Base-by-base conservation (phyloP, 371 early-diverging fungal genomes). In the Dichotomocladium elegans region DNA sequence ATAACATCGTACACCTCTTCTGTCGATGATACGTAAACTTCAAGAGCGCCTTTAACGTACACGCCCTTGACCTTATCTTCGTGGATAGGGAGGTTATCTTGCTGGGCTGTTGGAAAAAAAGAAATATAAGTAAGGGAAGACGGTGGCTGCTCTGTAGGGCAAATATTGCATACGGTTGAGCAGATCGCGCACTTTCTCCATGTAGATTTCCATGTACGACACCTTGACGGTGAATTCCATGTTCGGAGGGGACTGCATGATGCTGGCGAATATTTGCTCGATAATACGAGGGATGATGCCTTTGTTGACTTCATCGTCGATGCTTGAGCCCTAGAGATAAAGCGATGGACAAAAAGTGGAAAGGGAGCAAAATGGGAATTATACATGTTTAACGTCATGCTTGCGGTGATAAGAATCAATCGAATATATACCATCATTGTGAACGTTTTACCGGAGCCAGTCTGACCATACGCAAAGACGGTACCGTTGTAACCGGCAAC, bases 191-290 rank as follows among this genome's bases (percentile, higher is more conserved):
- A 98, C 89, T 63, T 88, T 89, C 63, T 99, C 99, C 91, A 98
- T 98, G 78, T 99, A 99, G 58, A 99, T 94, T 79, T 99, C 99
- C 88, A 96, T 89, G 74, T 85, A 94, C 19, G 91, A 90, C 14
- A 90, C 86, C 63, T 88, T 89, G 60, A 94, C 93, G 19, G 90
- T 90, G 65, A 92, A 91, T 67, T 92, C 91, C 61, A 91, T 85
- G 33, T 83, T 87, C 3, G 86, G 66, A 24, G 89, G 91, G n/a
- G 92, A 86, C 15, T 82, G 83, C 64, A 82, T 65, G 64, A 92
- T 91, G 49, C 81, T 80, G n/a, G 70, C 59, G 61, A 95, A 95
- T 40, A 98, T 87, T 59, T 79, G 79, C 61, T 95, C 90, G 41
- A 93, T 85, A 49, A 92, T 82, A 50, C 94, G 88, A n/a, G 94